A percentile compares a stretch with the other conserved stretches of the same genome.
These are phyloP conservation scores for Mucuna pruriens DNA, from an alignment of 306 rosid genomes.

Conservation along the genomic window DNA sequence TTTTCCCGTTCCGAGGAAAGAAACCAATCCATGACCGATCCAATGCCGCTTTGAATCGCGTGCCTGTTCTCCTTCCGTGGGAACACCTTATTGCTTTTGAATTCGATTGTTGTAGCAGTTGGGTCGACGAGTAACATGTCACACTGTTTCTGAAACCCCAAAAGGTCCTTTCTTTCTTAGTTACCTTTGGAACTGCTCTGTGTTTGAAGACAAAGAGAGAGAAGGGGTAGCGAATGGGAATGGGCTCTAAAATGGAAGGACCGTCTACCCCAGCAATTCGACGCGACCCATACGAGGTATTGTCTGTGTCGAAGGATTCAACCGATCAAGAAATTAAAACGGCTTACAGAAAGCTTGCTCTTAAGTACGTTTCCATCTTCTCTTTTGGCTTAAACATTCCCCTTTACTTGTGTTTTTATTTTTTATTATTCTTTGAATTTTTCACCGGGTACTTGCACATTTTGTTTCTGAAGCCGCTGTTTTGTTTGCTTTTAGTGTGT, in stretches of 20 bases:
- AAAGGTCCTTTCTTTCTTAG: neutral
- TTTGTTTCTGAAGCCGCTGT: conserved; percentile 26
- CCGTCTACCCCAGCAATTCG: conserved; percentile 76
- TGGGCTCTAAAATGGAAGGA: conserved; percentile 85
- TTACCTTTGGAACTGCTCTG: conserved; percentile 16
- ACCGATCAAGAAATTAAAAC: conserved; percentile 93
- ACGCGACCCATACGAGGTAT: conserved; percentile 96
- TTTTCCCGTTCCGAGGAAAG: conserved; percentile 40
- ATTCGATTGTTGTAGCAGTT: conserved; percentile 41
- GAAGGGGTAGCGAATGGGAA: conserved; percentile 46
- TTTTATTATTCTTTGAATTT: neutral
- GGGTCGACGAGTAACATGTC: conserved; percentile 30
- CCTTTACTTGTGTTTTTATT: neutral
- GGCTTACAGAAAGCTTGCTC: conserved; percentile 94
- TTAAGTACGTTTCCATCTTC: conserved; percentile 63
- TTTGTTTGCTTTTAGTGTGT: neutral
- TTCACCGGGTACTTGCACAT: neutral
- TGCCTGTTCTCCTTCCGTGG: conserved; percentile 12
- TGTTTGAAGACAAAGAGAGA: conserved; percentile 14
- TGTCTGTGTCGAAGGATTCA: conserved; percentile 73
- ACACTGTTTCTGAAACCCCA: conserved; percentile 14
- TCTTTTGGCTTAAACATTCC: neutral
- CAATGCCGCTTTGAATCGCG: conserved; percentile 61
- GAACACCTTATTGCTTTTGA: conserved; percentile 22
- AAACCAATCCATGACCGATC: conserved; percentile 48